A percentile compares a stretch with the other conserved stretches of the same genome.
Evolutionary conservation across 2,329 filamentous ascomycete species (phyloP).

Genomic region (Diaporthe australafricana): DNA sequence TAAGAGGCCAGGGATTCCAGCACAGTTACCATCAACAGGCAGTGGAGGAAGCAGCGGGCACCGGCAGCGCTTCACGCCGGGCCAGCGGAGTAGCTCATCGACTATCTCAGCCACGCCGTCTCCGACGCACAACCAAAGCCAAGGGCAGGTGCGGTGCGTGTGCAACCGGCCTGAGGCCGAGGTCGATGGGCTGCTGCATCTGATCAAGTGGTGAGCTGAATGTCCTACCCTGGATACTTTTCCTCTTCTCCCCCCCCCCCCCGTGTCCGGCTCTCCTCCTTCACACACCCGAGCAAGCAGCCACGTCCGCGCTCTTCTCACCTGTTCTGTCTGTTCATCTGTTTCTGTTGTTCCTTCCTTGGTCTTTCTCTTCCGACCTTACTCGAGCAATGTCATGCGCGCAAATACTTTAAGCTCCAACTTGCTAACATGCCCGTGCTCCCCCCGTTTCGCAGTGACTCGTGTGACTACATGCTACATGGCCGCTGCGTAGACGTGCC

Average conservation of each 20-base stretch:
- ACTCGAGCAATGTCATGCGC: neutral
- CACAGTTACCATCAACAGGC: slow-evolving; percentile 30
- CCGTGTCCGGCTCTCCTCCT: neutral
- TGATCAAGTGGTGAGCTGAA: slow-evolving; percentile 71
- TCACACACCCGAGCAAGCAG: neutral
- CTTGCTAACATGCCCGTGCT: slow-evolving; percentile 25
- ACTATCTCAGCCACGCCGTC: slow-evolving; percentile 64
- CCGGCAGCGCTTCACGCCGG: slow-evolving; percentile 50
- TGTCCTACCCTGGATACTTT: no score
- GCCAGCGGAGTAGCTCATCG: slow-evolving; percentile 45
- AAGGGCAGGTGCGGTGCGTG: slow-evolving; percentile 65
- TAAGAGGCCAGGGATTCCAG: slow-evolving; percentile 40
- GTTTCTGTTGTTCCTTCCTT: neutral
- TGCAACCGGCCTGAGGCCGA: slow-evolving; percentile 60
- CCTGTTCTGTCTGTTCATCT: neutral
- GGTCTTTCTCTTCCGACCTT: neutral
- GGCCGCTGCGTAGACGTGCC: slow-evolving; percentile 70
- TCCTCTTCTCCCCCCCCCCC: neutral
- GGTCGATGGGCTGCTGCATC: slow-evolving; percentile 61
- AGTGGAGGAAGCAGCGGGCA: slow-evolving; percentile 47
- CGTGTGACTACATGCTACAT: slow-evolving; percentile 74
- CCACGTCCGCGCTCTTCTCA: neutral
- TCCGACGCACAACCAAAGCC: slow-evolving; percentile 47
- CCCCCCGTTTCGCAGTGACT: slow-evolving; percentile 58
- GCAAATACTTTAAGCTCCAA: slow-evolving; percentile 6